Percentiles rank a stretch among this genome's conserved stretches.
These are phyloP conservation scores for Akebia trifoliata DNA, from an alignment of 164 flowering plant species.

Conservation along the genomic window DNA sequence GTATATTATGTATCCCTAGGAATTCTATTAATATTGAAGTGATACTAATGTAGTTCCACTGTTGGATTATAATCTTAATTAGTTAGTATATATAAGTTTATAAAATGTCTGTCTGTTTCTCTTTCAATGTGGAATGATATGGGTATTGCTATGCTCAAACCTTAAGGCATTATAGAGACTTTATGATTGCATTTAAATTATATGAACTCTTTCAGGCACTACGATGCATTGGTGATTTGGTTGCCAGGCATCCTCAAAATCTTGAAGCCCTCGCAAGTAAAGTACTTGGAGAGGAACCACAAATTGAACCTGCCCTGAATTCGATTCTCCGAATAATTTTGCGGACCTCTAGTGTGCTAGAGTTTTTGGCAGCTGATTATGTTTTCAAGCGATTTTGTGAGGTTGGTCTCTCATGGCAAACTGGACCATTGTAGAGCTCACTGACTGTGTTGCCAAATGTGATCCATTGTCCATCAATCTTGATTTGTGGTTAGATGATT, in stretches of 20 bases:
- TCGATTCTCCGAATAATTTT: slow-evolving; percentile 75
- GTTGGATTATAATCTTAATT: background rate
- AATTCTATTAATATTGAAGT: background rate
- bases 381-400: slow-evolving; percentile 84
- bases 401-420: slow-evolving; percentile 37
- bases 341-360: slow-evolving; percentile 72
- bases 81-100: background rate
- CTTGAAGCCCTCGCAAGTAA: slow-evolving; percentile 63
- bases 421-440: background rate
- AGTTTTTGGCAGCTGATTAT: slow-evolving; percentile 82
- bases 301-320: slow-evolving; percentile 75
- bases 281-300: slow-evolving; percentile 83
- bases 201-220: slow-evolving; percentile 51
- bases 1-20: background rate
- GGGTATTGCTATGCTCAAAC: background rate
- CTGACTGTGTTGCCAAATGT: no score
- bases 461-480: no score
- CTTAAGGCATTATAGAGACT: background rate
- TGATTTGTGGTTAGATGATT: slow-evolving; percentile 7
- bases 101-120: background rate
- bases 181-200: background rate
- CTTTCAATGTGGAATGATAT: background rate
- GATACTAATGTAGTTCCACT: background rate
- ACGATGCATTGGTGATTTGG: slow-evolving; percentile 74
- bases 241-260: slow-evolving; percentile 65